Conservation (phyloP, 495 filamentous ascomycete species). For the Lentithecium fluviatile region DNA sequence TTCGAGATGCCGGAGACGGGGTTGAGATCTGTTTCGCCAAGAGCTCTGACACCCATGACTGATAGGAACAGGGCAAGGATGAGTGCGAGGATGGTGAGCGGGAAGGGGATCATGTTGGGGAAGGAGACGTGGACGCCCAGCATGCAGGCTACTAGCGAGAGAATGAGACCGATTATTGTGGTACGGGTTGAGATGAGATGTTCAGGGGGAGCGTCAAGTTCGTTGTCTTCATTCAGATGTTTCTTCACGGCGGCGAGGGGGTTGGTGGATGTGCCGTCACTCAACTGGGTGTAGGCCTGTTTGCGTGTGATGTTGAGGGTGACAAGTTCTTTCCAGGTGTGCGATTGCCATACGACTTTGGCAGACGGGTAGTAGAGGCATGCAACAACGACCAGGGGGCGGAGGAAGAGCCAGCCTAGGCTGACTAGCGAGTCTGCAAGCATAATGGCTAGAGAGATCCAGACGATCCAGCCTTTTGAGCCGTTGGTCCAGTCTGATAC, state of each 20-base stretch:
- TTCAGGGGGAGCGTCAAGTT: slow-evolving; percentile 71
- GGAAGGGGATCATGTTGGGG: slow-evolving; percentile 60
- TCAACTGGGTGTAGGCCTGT: slow-evolving; percentile 36
- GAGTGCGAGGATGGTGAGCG: slow-evolving; percentile 76
- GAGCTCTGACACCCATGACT: slow-evolving; percentile 91
- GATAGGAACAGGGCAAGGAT: slow-evolving; percentile 83
- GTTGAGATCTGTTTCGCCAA: slow-evolving; percentile 96
- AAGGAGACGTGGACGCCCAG: slow-evolving; percentile 77
- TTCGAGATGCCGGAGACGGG: slow-evolving; percentile 96
- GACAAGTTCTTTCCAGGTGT: slow-evolving; percentile 35
- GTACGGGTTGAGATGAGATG: slow-evolving; percentile 74
- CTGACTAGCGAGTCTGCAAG: slow-evolving; percentile 88
- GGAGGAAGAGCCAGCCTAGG: slow-evolving; percentile 73
- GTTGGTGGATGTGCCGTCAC: slow-evolving; percentile 24
- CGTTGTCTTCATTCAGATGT: slow-evolving; percentile 32
- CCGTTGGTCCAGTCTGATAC: slow-evolving; percentile 86
- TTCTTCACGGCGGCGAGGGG: slow-evolving; percentile 21
- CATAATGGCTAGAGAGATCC: slow-evolving; percentile 95
- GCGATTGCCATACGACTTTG: slow-evolving; percentile 31
- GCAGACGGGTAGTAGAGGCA: slow-evolving; percentile 41
- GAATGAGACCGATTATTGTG: slow-evolving; percentile 69
- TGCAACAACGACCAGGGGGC: slow-evolving; percentile 53
- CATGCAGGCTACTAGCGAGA: slow-evolving; percentile 79
- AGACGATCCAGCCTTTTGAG: slow-evolving; percentile 97
- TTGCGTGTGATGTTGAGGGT: slow-evolving; percentile 28